These are phyloP conservation scores for Podospora bellae-mahoneyi DNA, from an alignment of 495 filamentous ascomycete species.

Conservation along the genomic window DNA sequence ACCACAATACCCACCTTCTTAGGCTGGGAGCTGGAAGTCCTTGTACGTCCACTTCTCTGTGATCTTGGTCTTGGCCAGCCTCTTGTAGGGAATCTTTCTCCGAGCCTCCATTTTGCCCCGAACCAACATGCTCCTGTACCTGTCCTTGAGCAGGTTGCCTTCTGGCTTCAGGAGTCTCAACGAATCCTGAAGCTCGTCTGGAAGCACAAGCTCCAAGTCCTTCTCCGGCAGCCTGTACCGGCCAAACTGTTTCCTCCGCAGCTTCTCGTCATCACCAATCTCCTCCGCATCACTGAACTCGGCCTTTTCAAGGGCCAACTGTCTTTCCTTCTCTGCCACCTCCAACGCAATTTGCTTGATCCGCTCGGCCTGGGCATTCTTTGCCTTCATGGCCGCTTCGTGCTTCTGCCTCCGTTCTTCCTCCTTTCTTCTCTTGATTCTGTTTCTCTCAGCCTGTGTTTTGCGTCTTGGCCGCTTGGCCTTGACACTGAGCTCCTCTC, in stretches of 20 bases:
- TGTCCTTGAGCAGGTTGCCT: conserved; percentile 85
- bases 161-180: conserved; percentile 86
- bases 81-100: conserved; percentile 69
- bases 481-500: conserved; percentile 60
- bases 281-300: conserved; percentile 43
- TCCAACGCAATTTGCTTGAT: conserved; percentile 57
- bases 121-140: conserved; percentile 83
- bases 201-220: conserved; percentile 80
- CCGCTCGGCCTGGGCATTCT: conserved; percentile 60
- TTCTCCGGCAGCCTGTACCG: conserved; percentile 74
- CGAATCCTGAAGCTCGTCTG: conserved; percentile 91
- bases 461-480: conserved; percentile 77
- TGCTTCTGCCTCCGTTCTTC: conserved; percentile 68
- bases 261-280: conserved; percentile 56
- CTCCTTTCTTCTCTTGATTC: conserved; percentile 80
- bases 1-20: neutral
- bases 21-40: conserved; percentile 58
- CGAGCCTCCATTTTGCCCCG: conserved; percentile 84
- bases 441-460: conserved; percentile 80
- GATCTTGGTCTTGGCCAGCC: conserved; percentile 69
- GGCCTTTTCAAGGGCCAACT: conserved; percentile 35
- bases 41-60: conserved; percentile 98
- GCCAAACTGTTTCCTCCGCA: conserved; percentile 74
- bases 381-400: conserved; percentile 67
- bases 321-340: conserved; percentile 56